A percentile compares a stretch with the other conserved stretches of the same genome.
Evolutionary conservation across 352 stramenopile species (phyloP).

Genomic region (Globisporangium carolinianum): DNA sequence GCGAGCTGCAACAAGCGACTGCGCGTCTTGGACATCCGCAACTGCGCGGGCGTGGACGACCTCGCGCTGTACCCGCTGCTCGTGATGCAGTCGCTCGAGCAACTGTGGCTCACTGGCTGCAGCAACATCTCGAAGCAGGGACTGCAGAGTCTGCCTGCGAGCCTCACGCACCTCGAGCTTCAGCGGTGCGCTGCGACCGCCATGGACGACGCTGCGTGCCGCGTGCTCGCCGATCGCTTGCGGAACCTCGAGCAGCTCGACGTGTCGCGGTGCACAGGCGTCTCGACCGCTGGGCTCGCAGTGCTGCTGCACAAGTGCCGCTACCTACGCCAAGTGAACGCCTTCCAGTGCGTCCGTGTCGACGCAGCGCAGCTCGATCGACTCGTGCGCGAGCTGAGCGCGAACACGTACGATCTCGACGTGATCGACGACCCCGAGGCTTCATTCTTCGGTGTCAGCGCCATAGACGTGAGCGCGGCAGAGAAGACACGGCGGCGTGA

Average conservation of each 20-base stretch:
- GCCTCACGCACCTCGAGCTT: constrained; percentile 30
- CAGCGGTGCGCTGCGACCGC: constrained; percentile 4
- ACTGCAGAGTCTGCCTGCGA: constrained; percentile 35
- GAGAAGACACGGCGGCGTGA: constrained; percentile 32
- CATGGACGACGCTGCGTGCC: constrained; percentile 28
- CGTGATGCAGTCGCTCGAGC: constrained; percentile 47
- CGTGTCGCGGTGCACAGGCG: constrained; percentile 22
- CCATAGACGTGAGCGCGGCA: constrained; percentile 26
- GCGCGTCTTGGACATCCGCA: constrained; percentile 43
- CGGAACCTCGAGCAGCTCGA: constrained; percentile 36
- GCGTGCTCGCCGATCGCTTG: constrained; percentile 20
- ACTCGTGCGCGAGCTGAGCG: constrained; percentile 9
- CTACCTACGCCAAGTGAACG: constrained; percentile 45
- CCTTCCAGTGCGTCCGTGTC: constrained; percentile 28
- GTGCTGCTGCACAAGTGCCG: constrained; percentile 27
- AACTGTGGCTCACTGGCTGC: constrained; percentile 40
- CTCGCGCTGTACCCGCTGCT: constrained; percentile 52
- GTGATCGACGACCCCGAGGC: constrained; percentile 39
- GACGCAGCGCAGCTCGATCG: constrained; percentile 19
- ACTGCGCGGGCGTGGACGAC: constrained; percentile 46
- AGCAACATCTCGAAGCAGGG: constrained; percentile 23
- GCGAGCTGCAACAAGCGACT: constrained; percentile 50
- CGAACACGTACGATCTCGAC: constrained; percentile 36
- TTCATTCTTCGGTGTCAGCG: constrained; percentile 38
- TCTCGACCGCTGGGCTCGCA: constrained; percentile 21